These are phyloP conservation scores for Erysimum cheiri DNA, from an alignment of 441 rosid species.

Conservation along the genomic window DNA sequence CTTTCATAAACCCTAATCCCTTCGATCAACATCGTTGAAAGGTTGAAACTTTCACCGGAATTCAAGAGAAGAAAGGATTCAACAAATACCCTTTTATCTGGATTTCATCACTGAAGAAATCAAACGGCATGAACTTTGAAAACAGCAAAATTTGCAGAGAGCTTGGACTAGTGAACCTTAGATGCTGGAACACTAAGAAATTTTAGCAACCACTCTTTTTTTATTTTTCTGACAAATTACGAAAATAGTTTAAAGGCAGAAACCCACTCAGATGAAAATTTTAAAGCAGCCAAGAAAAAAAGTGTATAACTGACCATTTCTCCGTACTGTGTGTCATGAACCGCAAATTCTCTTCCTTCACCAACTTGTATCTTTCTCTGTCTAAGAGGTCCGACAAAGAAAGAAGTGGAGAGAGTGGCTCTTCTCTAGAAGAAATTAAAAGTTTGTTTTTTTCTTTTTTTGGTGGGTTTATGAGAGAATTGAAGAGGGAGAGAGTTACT, in stretches of 20 bases:
- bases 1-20: conserved; percentile 35
- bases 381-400: conserved; percentile 25
- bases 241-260: conserved; percentile 27
- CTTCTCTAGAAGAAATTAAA: conserved; percentile 4
- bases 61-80: not conserved
- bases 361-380: conserved; percentile 26
- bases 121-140: not conserved
- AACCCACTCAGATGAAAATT: conserved; percentile 28
- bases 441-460: not conserved
- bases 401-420: conserved; percentile 39
- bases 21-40: conserved; percentile 1
- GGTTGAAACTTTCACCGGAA: conserved; percentile 25
- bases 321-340: conserved; percentile 32
- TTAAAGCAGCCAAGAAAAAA: not conserved
- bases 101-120: not conserved
- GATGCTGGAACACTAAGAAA: conserved; percentile 6
- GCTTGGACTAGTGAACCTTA: conserved; percentile 22
- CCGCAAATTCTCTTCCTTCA: conserved; percentile 31
- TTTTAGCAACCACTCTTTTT: conserved; percentile 24
- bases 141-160: conserved; percentile 7
- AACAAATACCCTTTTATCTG: not conserved
- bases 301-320: conserved; percentile 33
- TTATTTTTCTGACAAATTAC: conserved; percentile 21
- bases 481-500: conserved; percentile 20
- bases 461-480: conserved; percentile 12